Conservation (phyloP, 345 rosid genomes). For the Dimocarpus longan region DNA sequence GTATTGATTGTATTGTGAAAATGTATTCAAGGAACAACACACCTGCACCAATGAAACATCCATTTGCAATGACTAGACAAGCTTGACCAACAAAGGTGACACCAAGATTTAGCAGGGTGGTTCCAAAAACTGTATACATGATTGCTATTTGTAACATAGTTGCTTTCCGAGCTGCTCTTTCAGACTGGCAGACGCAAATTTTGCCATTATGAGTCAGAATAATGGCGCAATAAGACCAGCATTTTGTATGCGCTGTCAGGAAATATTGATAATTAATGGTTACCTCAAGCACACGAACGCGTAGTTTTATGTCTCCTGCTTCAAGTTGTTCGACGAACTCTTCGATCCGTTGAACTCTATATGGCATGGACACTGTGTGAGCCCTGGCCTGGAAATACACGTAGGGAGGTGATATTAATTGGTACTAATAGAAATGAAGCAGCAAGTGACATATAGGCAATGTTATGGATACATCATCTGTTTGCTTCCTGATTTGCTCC, state of each 20-base stretch:
- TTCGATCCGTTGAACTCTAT: conserved; percentile 76
- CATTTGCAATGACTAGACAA: conserved; percentile 61
- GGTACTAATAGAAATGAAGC: neutral
- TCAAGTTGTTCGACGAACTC: conserved; percentile 90
- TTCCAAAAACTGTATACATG: conserved; percentile 80
- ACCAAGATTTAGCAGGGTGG: conserved; percentile 79
- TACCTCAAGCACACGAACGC: conserved; percentile 96
- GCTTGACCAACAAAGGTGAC: conserved; percentile 68
- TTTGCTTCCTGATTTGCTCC: conserved; percentile 81
- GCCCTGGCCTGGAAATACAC: conserved; percentile 64
- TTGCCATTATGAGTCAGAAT: neutral
- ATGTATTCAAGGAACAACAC: neutral
- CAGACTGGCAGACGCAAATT: conserved; percentile 54
- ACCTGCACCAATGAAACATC: conserved; percentile 92
- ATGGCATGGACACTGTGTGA: conserved; percentile 85
- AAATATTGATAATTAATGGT: neutral
- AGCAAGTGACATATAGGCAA: neutral
- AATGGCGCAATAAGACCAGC: neutral
- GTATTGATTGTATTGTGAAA: too few species aligned
- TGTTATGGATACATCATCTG: conserved; percentile 63
- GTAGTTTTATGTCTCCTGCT: conserved; percentile 82
- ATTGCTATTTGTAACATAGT: conserved; percentile 89
- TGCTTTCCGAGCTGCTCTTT: conserved; percentile 89
- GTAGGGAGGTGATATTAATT: conserved; percentile 19
- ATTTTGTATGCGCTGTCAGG: neutral